Evolutionary conservation across 345 rosid genomes (phyloP).

Genomic region (Pistacia vera): DNA sequence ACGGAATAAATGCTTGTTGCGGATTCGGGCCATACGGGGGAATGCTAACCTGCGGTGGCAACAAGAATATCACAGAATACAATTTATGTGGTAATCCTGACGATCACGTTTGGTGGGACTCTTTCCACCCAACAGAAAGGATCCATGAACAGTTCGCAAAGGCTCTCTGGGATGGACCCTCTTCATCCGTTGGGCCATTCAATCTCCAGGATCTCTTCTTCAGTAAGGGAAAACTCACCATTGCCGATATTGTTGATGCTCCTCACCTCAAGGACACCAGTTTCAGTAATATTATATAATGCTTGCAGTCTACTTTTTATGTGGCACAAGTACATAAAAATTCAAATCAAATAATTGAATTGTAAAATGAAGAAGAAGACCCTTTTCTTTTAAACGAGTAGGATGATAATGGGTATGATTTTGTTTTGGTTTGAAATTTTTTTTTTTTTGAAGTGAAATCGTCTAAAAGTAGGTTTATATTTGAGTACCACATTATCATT

Average conservation of each 20-base stretch:
- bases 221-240: conserved; percentile 25
- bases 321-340: no score
- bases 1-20: conserved; percentile 51
- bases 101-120: conserved; percentile 55
- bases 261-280: conserved; percentile 11
- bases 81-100: conserved; percentile 38
- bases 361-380: no score
- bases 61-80: conserved; percentile 23
- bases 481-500: no score
- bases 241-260: conserved; percentile 42
- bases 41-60: conserved; percentile 42
- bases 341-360: no score
- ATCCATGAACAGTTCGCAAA: conserved; percentile 44
- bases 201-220: conserved; percentile 43
- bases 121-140: conserved; percentile 52
- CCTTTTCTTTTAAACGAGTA: no score
- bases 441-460: no score
- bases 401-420: no score
- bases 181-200: conserved; percentile 36
- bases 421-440: no score
- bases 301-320: no score
- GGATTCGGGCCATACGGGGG: conserved; percentile 52
- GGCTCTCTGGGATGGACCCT: conserved; percentile 37
- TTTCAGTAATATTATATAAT: conserved; percentile 5
- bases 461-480: no score